These are phyloP conservation scores for Wickerhamomyces alni DNA, from an alignment of 805 yeast genomes.

Conservation along the genomic window DNA sequence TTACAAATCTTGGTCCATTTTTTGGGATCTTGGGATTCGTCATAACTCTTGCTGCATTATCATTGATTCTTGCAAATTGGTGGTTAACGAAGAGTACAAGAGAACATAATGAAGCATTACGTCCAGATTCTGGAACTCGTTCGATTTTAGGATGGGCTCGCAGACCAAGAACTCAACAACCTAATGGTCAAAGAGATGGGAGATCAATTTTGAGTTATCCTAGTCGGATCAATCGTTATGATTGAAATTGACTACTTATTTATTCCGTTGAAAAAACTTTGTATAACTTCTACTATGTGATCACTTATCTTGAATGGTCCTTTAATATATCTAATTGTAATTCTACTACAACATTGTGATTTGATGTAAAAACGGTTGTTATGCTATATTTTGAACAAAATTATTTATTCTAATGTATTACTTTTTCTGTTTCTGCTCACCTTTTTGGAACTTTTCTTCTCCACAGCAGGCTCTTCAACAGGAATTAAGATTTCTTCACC, in stretches of 20 bases:
- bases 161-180: conserved; percentile 9
- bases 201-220: conserved; percentile 24
- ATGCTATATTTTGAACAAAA: no score
- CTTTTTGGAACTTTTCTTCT: background rate
- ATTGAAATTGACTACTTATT: conserved; percentile 2
- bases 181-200: conserved; percentile 16
- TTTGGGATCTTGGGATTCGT: conserved; percentile 59
- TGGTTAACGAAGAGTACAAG: conserved; percentile 32
- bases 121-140: conserved; percentile 22
- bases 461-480: conserved; percentile 6
- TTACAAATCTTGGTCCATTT: conserved; percentile 50
- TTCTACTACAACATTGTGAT: no score
- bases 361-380: no score
- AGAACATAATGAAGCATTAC: conserved; percentile 18
- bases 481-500: conserved; percentile 23
- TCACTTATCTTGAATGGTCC: no score
- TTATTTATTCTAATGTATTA: background rate
- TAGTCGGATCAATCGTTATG: conserved; percentile 21
- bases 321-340: no score
- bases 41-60: conserved; percentile 31
- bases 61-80: conserved; percentile 35
- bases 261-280: no score
- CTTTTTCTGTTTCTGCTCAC: conserved; percentile 4
- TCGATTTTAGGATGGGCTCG: conserved; percentile 26
- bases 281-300: no score